Evolutionary conservation across 2,329 filamentous ascomycete species (phyloP), one percentile per base, ranked within the genome.

Genomic region (Podosphaera leucotricha): DNA sequence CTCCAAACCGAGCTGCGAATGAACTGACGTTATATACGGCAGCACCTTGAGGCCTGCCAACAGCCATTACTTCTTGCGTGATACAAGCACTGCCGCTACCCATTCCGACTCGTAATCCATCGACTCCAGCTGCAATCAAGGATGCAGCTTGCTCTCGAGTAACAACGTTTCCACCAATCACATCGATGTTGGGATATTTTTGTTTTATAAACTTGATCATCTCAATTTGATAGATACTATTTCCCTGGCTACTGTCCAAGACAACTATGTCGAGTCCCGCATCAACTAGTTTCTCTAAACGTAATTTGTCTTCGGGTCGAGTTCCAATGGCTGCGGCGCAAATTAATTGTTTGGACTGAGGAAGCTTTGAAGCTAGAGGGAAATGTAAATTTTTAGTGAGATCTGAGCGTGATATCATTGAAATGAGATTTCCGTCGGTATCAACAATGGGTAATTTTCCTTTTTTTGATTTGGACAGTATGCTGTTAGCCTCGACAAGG

Each of bases 51-150:
- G 90, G 90, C 56, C 90, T 80, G 47, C 92, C 90, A 42, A 98
- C 87, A 54, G 90, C 90, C 90, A 98, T 98, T 59, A 98, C 92
- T 66, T 98, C 90, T 65, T 98, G 90, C 46, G 90, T 98, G 56
- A 98, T 98, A 65, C 90, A 98, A 59, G 90, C 90, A 59, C 83
- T 92, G 59, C 90, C 90, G 60, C 84, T 92, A 54, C 90, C 90
- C 90, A 98, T 98, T 60, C 90, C 90, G 59, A 98, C 98, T 60
- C 90, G 83, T 54, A 98, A 75, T 61, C 90, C 92, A 60, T 98
- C 90, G 47, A 83, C 87, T 60, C 90, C 90, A 52, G 87, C 90
- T 48, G 81, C 83, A 57, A 98, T 95, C 53, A 98, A 68, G 49
- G 72, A 67, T 44, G 92, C 90, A 53, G 90, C 90, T 68, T 98